Conservation (phyloP, 2,329 filamentous ascomycete genomes). For the Salinomyces thailandicus region DNA sequence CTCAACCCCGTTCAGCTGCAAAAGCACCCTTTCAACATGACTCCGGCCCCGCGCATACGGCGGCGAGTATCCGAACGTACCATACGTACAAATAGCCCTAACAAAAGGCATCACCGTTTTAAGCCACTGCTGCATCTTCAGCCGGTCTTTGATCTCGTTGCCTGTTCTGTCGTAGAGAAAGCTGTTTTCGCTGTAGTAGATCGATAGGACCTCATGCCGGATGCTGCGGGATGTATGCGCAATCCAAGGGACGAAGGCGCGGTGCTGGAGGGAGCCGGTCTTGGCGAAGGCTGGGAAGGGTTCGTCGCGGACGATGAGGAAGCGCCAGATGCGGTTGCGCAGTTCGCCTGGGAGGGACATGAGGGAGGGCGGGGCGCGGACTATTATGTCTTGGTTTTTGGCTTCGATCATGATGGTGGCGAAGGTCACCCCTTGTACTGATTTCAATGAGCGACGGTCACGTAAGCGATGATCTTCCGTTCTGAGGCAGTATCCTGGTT, state of each 20-base stretch:
- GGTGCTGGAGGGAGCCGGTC: background rate
- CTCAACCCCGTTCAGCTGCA: no score
- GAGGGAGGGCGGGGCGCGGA: no score
- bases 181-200: conserved; percentile 5
- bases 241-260: background rate
- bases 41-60: background rate
- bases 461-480: no score
- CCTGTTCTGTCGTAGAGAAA: background rate
- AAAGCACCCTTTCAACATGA: background rate
- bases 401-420: no score
- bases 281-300: background rate
- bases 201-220: conserved; percentile 1
- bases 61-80: background rate
- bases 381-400: no score
- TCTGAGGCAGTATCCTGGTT: no score
- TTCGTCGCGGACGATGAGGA: background rate
- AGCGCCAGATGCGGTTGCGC: conserved; percentile 1
- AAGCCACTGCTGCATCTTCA: background rate
- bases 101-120: background rate
- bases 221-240: conserved; percentile 1
- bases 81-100: background rate
- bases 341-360: conserved; percentile 2
- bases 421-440: no score
- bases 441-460: no score
- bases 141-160: background rate